Evolutionary conservation across 805 yeast species (phyloP).

Genomic region (Cyberlindnera xishuangbannaensis): DNA sequence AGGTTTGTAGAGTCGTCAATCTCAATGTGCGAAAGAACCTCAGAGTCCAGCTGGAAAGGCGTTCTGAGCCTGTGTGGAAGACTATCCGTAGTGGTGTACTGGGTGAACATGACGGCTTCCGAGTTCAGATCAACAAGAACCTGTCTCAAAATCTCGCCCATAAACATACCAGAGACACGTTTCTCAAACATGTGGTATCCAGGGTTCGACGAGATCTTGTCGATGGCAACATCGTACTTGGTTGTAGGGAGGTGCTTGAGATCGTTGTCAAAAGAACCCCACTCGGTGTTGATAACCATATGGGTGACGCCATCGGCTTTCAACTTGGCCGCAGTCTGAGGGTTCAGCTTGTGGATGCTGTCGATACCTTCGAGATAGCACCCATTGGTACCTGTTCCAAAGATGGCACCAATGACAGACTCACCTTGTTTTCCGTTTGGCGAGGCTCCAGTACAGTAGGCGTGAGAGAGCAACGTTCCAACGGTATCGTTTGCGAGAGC

Average conservation of each 20-base stretch:
- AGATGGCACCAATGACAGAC: conserved; percentile 83
- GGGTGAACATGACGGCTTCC: conserved; percentile 51
- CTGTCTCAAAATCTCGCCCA: conserved; percentile 84
- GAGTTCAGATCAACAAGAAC: conserved; percentile 62
- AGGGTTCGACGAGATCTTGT: conserved; percentile 68
- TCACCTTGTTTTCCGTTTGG: conserved; percentile 59
- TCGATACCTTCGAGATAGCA: conserved; percentile 80
- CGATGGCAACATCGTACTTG: conserved; percentile 67
- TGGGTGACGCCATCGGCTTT: conserved; percentile 42
- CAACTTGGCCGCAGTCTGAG: conserved; percentile 33
- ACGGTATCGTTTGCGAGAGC: conserved; percentile 96
- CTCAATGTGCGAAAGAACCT: conserved; percentile 80
- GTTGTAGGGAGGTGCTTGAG: conserved; percentile 71
- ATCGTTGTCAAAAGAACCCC: conserved; percentile 96
- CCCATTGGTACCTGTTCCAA: conserved; percentile 98
- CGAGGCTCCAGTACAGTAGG: conserved; percentile 59
- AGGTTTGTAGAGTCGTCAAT: conserved; percentile 76
- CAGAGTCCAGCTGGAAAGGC: conserved; percentile 76
- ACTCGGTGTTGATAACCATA: conserved; percentile 93
- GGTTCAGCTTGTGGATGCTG: conserved; percentile 69
- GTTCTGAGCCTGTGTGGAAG: conserved; percentile 58
- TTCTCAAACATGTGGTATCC: conserved; percentile 92
- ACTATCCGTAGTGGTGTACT: conserved; percentile 36
- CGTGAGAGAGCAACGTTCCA: conserved; percentile 85
- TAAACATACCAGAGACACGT: conserved; percentile 85